phyloP scores from a whole-genome alignment of 2,329 filamentous ascomycete species.

The Rhexocercosporidium sp. region DNA sequence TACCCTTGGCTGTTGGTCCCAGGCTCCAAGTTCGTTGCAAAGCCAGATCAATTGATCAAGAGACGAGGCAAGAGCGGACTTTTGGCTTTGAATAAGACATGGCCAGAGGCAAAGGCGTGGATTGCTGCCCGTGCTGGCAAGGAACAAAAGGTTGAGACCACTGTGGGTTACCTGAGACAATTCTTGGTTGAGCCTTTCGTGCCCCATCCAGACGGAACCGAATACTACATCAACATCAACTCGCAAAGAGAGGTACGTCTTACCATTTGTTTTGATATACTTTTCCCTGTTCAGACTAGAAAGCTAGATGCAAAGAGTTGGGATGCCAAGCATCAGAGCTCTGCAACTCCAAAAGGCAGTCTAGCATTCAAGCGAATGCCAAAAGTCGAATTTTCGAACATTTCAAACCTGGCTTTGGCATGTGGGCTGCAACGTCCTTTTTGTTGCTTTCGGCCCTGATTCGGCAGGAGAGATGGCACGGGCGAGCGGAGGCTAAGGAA shows the following conservation, averaged over 20 bases:
- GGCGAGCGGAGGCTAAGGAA: slow-evolving; percentile 41
- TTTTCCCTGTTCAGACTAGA: background rate
- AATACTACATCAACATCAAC: slow-evolving; percentile 99
- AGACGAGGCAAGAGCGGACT: slow-evolving; percentile 98
- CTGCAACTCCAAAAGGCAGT: background rate
- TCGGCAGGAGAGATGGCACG: slow-evolving; percentile 33
- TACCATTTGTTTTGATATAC: slow-evolving; percentile 22
- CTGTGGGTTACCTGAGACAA: slow-evolving; percentile 85
- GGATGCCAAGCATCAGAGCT: background rate
- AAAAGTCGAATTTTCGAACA: slow-evolving; percentile 31
- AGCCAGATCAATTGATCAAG: slow-evolving; percentile 99
- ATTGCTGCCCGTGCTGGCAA: slow-evolving; percentile 91
- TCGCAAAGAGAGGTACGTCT: slow-evolving; percentile 97
- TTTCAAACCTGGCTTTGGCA: slow-evolving; percentile 3
- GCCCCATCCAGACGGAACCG: slow-evolving; percentile 90
- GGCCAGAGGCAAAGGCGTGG: slow-evolving; percentile 93
- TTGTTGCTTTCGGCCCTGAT: slow-evolving; percentile 26
- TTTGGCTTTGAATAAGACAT: slow-evolving; percentile 94
- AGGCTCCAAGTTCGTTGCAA: slow-evolving; percentile 93
- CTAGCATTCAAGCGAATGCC: slow-evolving; percentile 43
- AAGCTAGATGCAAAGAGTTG: background rate
- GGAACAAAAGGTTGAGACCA: slow-evolving; percentile 89
- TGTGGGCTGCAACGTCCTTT: slow-evolving; percentile 36
- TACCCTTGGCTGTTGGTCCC: slow-evolving; percentile 92
- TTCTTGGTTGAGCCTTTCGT: slow-evolving; percentile 99